These are phyloP conservation scores for Scleroderma citrinum DNA, from an alignment of 768 basidiomycete species.

Conservation along the genomic window DNA sequence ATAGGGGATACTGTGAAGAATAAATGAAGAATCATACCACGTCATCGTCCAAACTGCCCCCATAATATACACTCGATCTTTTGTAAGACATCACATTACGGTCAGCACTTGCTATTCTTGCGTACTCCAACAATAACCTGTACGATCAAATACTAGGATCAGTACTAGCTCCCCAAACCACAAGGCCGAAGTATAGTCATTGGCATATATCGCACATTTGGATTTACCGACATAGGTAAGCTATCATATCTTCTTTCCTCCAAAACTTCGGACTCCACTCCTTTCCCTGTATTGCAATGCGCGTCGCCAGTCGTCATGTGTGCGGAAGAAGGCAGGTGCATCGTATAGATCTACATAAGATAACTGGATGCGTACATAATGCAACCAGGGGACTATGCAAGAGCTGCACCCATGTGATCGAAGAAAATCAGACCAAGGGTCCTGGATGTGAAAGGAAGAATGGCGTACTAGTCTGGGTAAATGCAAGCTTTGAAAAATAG, in stretches of 20 bases:
- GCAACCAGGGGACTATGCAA: conserved; percentile 50
- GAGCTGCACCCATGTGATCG: neutral
- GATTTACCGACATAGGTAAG: conserved; percentile 52
- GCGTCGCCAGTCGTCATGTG: conserved; percentile 54
- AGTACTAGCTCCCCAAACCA: neutral
- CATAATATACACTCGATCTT: neutral
- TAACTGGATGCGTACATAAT: conserved; percentile 65
- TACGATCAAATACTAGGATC: neutral
- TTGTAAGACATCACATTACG: conserved; percentile 35
- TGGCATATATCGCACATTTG: too few species aligned
- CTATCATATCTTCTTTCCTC: conserved; percentile 54
- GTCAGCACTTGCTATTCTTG: conserved; percentile 42
- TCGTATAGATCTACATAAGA: conserved; percentile 69
- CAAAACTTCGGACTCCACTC: conserved; percentile 54
- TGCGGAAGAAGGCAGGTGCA: conserved; percentile 65
- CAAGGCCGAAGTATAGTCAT: neutral
- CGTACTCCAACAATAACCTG: conserved; percentile 48
- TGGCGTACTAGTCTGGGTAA: neutral
- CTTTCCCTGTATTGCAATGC: conserved; percentile 51
- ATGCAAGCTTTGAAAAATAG: neutral
- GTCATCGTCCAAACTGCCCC: neutral
- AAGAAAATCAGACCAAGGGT: neutral
- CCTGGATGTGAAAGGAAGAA: neutral
- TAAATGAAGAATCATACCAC: neutral
- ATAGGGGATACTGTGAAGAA: neutral